A percentile compares a stretch with the other conserved stretches of the same genome.
These are phyloP conservation scores for Entamoeba dispar DNA, from an alignment of 208 protist genomes.

Conservation along the genomic window DNA sequence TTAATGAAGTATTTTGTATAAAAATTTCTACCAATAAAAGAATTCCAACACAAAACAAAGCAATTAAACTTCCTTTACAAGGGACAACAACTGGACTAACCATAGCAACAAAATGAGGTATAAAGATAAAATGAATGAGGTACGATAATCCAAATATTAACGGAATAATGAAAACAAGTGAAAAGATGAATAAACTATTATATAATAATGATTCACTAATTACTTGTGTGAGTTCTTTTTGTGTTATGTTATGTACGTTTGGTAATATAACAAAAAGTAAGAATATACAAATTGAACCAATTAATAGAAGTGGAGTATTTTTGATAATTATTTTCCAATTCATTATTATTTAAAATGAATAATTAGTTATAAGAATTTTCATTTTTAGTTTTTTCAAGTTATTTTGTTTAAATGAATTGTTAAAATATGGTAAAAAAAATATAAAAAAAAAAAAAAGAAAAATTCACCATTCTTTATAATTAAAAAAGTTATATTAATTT, in stretches of 20 bases:
- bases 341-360: neutral
- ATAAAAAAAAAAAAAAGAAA: too few species aligned
- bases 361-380: too few species aligned
- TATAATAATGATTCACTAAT: too few species aligned
- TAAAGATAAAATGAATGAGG: neutral
- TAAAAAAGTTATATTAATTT: too few species aligned
- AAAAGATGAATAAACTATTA: neutral
- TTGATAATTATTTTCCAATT: neutral
- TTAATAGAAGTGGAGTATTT: neutral
- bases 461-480: too few species aligned
- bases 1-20: neutral
- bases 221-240: too few species aligned
- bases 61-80: neutral
- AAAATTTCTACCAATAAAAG: neutral
- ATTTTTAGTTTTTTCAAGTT: too few species aligned
- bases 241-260: neutral
- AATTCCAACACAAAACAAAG: neutral
- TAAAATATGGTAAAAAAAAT: too few species aligned
- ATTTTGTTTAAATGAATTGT: too few species aligned
- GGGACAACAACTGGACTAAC: neutral
- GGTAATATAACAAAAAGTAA: neutral
- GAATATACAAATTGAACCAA: neutral
- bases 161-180: neutral
- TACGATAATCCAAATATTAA: neutral
- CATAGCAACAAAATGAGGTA: neutral